phyloP scores from a whole-genome alignment of 2,329 filamentous ascomycete species.

The Aspergillus nomiae region DNA sequence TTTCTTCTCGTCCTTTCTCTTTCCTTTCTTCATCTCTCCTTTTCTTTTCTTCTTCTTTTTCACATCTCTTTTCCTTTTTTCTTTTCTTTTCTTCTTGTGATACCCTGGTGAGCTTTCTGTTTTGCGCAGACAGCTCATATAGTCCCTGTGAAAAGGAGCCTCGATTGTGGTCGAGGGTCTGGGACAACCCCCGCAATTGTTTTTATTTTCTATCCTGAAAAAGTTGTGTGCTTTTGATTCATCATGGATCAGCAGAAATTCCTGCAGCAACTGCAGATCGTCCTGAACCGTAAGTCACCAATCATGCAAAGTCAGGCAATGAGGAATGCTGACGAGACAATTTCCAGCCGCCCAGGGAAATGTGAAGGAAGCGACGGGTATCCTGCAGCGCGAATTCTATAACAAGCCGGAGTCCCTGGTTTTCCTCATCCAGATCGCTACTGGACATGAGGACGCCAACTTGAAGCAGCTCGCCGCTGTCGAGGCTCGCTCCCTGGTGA shows the following conservation, averaged over 20 bases:
- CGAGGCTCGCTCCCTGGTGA: conserved; percentile 79
- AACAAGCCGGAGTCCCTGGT: conserved; percentile 80
- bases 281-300: conserved; percentile 75
- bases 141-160: conserved; percentile 20
- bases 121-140: conserved; percentile 31
- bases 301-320: neutral
- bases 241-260: conserved; percentile 81
- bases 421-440: conserved; percentile 83
- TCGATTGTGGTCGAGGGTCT: conserved; percentile 16
- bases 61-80: conserved; percentile 26
- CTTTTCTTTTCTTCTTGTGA: conserved; percentile 27
- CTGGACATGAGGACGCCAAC: conserved; percentile 70
- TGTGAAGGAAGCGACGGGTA: conserved; percentile 85
- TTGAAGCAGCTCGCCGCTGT: conserved; percentile 90
- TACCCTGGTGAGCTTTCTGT: conserved; percentile 37
- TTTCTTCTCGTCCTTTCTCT: conserved; percentile 5
- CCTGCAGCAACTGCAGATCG: conserved; percentile 80
- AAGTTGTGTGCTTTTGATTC: conserved; percentile 14
- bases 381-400: conserved; percentile 93
- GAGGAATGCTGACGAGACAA: conserved; percentile 20
- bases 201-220: conserved; percentile 8
- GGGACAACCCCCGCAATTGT: conserved; percentile 19
- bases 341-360: conserved; percentile 77
- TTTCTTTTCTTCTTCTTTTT: conserved; percentile 22
- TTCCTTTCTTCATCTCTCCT: conserved; percentile 17